These are phyloP conservation scores for Lentinula aciculospora DNA, from an alignment of 768 basidiomycete genomes.

Conservation along the genomic window DNA sequence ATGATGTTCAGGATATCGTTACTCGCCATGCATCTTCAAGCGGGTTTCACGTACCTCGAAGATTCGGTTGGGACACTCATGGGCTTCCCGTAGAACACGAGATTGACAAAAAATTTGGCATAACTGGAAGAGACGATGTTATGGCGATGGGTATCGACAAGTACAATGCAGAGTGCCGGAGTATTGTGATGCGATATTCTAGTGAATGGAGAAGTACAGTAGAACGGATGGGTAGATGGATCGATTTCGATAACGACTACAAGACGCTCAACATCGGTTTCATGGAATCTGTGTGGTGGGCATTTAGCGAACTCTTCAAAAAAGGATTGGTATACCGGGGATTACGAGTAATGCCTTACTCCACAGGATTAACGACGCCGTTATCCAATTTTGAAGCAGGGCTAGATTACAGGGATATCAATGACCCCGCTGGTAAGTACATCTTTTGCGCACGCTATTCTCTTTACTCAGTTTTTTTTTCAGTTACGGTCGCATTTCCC, in stretches of 20 bases:
- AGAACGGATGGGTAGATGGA: slow-evolving; percentile 98
- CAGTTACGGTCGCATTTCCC: slow-evolving; percentile 89
- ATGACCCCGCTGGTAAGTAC: slow-evolving; percentile 79
- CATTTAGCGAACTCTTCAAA: slow-evolving; percentile 89
- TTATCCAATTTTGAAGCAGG: slow-evolving; percentile 98
- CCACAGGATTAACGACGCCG: slow-evolving; percentile 92
- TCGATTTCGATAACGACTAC: slow-evolving; percentile 99
- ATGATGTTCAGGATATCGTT: slow-evolving; percentile 78
- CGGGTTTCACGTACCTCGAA: slow-evolving; percentile 86
- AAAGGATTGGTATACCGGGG: slow-evolving; percentile 92
- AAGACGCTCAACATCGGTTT: slow-evolving; percentile 91
- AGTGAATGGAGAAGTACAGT: slow-evolving; percentile 93
- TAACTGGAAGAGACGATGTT: slow-evolving; percentile 91
- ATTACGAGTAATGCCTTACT: slow-evolving; percentile 95
- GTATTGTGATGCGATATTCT: slow-evolving; percentile 96
- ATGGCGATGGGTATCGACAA: slow-evolving; percentile 93
- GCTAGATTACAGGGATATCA: slow-evolving; percentile 85
- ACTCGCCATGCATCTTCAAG: slow-evolving; percentile 93
- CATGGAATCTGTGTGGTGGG: slow-evolving; percentile 99
- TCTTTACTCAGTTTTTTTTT: background rate
- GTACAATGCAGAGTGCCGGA: slow-evolving; percentile 95
- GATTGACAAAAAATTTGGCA: slow-evolving; percentile 94
- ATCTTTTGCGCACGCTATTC: background rate
- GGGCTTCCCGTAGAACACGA: slow-evolving; percentile 98
- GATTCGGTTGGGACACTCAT: slow-evolving; percentile 99